A percentile compares a stretch with the other conserved stretches of the same genome.
These are phyloP conservation scores for Artemisia princeps DNA, from an alignment of 140 eudicot genomes.

Conservation along the genomic window DNA sequence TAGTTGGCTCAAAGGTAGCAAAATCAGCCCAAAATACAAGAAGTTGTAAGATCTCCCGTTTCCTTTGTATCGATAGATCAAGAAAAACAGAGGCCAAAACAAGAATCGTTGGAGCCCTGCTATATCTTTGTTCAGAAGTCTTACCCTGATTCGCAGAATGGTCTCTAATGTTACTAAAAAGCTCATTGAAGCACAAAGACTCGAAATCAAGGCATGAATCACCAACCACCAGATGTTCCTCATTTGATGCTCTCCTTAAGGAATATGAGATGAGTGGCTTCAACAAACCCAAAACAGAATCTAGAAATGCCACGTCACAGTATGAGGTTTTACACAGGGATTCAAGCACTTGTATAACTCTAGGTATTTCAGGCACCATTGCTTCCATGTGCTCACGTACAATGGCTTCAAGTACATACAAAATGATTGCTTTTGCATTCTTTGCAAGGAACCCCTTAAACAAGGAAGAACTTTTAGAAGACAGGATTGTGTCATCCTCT, in stretches of 20 bases:
- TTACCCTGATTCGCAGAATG: slow-evolving; percentile 28
- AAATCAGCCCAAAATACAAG: slow-evolving; percentile 64
- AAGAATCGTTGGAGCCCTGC: slow-evolving; percentile 56
- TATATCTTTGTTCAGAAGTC: slow-evolving; percentile 4
- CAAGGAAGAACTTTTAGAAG: slow-evolving; percentile 29
- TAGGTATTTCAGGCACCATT: slow-evolving; percentile 83
- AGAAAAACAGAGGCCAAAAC: slow-evolving; percentile 68
- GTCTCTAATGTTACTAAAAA: slow-evolving; percentile 41
- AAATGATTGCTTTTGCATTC: slow-evolving; percentile 75
- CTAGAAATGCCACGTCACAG: slow-evolving; percentile 78
- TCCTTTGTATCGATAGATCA: slow-evolving; percentile 60
- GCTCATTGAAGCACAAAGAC: slow-evolving; percentile 78
- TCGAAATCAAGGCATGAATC: slow-evolving; percentile 43
- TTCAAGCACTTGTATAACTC: slow-evolving; percentile 62
- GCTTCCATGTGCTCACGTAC: slow-evolving; percentile 90
- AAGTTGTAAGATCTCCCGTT: slow-evolving; percentile 52
- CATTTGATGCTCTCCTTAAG: slow-evolving; percentile 47
- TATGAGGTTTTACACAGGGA: slow-evolving; percentile 60
- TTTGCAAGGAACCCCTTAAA: slow-evolving; percentile 65
- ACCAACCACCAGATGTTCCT: slow-evolving; percentile 32
- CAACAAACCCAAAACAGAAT: slow-evolving; percentile 53
- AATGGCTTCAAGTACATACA: slow-evolving; percentile 75
- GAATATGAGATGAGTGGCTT: slow-evolving; percentile 80
- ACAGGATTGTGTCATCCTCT: slow-evolving; percentile 19
- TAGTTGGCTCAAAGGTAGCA: slow-evolving; percentile 56